phyloP scores from a whole-genome alignment of 2,329 filamentous ascomycete species.

The Xylaria hypoxylon region DNA sequence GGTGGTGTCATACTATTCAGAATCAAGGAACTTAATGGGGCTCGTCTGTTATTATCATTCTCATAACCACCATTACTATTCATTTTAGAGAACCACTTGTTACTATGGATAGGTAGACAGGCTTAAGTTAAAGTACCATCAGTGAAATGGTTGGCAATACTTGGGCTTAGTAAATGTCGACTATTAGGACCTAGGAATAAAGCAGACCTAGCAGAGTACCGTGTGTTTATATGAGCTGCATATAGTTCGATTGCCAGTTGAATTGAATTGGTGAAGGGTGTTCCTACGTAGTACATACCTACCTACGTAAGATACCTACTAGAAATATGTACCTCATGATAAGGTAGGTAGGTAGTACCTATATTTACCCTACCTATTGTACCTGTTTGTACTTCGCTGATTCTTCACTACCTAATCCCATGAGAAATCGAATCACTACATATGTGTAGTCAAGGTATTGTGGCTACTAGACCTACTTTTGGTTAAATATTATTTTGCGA shows the following conservation, averaged over 20 bases:
- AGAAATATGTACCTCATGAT: no score
- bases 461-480: no score
- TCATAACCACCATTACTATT: no score
- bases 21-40: slow-evolving; percentile 8
- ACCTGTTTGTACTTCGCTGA: not conserved
- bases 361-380: not conserved
- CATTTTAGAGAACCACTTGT: no score
- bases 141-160: not conserved
- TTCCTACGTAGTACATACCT: not conserved
- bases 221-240: not conserved
- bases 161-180: no score
- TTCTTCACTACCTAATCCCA: no score
- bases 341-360: no score
- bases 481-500: no score
- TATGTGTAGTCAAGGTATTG: not conserved
- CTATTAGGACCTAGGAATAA: not conserved
- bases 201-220: not conserved
- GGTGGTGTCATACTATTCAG: slow-evolving; percentile 1
- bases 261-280: slow-evolving; percentile 9
- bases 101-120: not conserved
- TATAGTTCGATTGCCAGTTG: not conserved
- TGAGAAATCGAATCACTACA: slow-evolving; percentile 7
- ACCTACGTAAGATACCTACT: no score
- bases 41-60: not conserved
- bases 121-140: not conserved